These are phyloP conservation scores for Collariella sp. DNA, from an alignment of 495 filamentous ascomycete species.

Conservation along the genomic window DNA sequence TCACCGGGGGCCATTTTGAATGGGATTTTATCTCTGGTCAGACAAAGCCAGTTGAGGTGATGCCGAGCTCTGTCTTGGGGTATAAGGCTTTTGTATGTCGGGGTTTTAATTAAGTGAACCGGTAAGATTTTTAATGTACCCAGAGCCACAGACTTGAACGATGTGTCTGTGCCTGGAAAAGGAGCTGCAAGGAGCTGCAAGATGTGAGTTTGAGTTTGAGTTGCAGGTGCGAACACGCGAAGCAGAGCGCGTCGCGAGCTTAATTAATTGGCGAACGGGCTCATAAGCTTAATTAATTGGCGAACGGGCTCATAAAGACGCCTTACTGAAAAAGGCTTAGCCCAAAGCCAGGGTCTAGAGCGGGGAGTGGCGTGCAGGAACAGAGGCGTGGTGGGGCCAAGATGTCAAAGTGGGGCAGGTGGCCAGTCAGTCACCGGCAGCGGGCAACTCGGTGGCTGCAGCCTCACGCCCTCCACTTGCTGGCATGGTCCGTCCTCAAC, in stretches of 20 bases:
- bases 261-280: background rate
- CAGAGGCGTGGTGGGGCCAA: background rate
- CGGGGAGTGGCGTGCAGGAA: background rate
- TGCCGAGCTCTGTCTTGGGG: background rate
- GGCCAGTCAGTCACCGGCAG: conserved; percentile 9
- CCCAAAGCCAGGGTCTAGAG: background rate
- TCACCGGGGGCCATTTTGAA: conserved; percentile 37
- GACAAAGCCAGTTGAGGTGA: background rate
- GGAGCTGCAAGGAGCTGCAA: too few species aligned
- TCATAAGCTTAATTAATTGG: background rate
- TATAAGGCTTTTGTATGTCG: background rate
- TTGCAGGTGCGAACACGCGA: too few species aligned
- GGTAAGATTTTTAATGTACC: too few species aligned
- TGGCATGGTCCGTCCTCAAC: background rate
- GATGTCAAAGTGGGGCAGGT: background rate
- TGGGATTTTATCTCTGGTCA: background rate
- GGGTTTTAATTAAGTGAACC: too few species aligned
- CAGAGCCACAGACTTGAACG: too few species aligned
- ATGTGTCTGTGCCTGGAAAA: too few species aligned
- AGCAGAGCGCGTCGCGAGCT: too few species aligned
- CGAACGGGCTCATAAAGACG: background rate
- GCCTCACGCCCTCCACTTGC: too few species aligned
- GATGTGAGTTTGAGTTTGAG: too few species aligned
- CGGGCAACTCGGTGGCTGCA: background rate
- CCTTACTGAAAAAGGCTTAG: background rate